These are phyloP conservation scores for Leccinum barrowsii DNA, from an alignment of 768 basidiomycete genomes.

Conservation along the genomic window DNA sequence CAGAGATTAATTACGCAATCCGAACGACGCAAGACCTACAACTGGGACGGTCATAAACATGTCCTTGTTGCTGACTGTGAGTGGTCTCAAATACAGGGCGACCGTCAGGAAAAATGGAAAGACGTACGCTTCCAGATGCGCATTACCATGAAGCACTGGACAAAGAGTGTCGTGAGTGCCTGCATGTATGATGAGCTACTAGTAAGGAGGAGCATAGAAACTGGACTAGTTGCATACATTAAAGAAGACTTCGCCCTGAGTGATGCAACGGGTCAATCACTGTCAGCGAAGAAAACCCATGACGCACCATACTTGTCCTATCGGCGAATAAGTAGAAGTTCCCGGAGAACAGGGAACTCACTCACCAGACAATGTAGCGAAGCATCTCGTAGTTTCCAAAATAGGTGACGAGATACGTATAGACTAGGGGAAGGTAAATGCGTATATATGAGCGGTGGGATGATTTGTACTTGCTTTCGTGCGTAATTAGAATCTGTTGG, in stretches of 20 bases:
- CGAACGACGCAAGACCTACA: slow-evolving; percentile 13
- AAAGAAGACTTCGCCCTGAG: slow-evolving; percentile 47
- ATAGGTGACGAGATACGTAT: slow-evolving; percentile 45
- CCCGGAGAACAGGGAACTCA: neutral
- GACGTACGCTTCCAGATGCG: slow-evolving; percentile 47
- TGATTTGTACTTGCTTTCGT: slow-evolving; percentile 36
- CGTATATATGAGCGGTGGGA: neutral
- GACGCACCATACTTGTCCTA: slow-evolving; percentile 25
- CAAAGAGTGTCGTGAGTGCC: slow-evolving; percentile 45
- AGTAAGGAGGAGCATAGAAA: neutral
- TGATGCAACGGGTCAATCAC: slow-evolving; percentile 6
- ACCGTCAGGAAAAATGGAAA: neutral
- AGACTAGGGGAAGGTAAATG: slow-evolving; percentile 34
- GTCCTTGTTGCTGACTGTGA: slow-evolving; percentile 47
- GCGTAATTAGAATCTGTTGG: slow-evolving; percentile 53
- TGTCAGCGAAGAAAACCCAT: neutral
- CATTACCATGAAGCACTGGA: slow-evolving; percentile 51
- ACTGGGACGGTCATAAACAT: slow-evolving; percentile 34
- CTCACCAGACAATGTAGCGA: slow-evolving; percentile 40
- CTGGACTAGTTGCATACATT: slow-evolving; percentile 30
- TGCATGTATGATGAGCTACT: slow-evolving; percentile 4
- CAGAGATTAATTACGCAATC: neutral
- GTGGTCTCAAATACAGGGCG: neutral
- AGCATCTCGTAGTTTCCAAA: slow-evolving; percentile 33
- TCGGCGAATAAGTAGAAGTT: neutral